Base-by-base conservation (phyloP, 495 filamentous ascomycete genomes). In the Tricharina praecox region DNA sequence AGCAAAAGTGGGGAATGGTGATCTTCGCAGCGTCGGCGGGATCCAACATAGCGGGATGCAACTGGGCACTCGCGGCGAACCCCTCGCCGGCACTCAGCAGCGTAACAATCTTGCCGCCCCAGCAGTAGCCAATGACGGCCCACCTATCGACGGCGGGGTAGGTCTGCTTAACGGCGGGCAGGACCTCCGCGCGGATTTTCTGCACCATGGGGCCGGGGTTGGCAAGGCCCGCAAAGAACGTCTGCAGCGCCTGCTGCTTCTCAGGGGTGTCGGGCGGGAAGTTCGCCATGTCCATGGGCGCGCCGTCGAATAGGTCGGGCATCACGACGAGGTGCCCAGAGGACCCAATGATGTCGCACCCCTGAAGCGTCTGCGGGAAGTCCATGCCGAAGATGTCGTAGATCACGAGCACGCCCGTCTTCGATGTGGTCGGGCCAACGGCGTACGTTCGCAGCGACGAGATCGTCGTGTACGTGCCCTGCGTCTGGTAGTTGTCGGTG, bases 111-210 rank as follows among this genome's bases (percentile, higher is more conserved):
- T 93, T 93, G 46, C 81, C 86, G 48, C 88, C 88, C 88, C 87
- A 97, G 73, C 88, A 97, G 73, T 72, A 85, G 65, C 88, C 88
- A n/a, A 95, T 61, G 48, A 85, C 69, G n/a, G 70, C 85, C 85
- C 84, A 94, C 24, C 73, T 78, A 56, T 78, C 68, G 55, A 92
- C 77, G 23, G 64, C 63, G 11, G 71, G 68, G 66, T 71, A 64
- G 66, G 67, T 71, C 53, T 56, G 67, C 53, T 61, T 57, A 28
- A 82, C 55, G 21, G 10, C 32, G 45, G 71, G 66, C n/a, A n/a
- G n/a, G 50, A 76, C 63, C 47, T 90, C 66, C 48, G 80, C 67
- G 4, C 64, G 69, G 48, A 93, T 69, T 53, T 75, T 75, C 45
- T 65, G 67, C 15, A 79, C 73, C 13, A 74, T 79, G 34, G 70